Evolutionary conservation across 2,329 filamentous ascomycete species (phyloP), one percentile per base, ranked within the genome.

Genomic region (Xylogone sp.): DNA sequence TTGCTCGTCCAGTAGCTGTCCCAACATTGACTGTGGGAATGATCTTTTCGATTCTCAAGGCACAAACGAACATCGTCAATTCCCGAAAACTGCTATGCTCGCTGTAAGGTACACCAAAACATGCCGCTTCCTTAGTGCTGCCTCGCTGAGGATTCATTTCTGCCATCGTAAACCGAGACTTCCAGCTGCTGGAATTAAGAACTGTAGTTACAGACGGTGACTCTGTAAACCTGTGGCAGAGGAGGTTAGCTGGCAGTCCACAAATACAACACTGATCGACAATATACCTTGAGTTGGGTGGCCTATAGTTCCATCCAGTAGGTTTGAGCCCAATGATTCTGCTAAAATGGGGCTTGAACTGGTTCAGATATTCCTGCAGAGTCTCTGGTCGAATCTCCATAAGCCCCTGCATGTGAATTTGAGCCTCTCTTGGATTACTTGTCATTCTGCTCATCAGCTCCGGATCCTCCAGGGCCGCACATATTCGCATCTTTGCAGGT

Each of bases 341-440:
- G 13, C 84, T 84, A 68, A 97, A 99, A 59, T 90, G 84, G 6
- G 88, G 86, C 56, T 86, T 87, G 72, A 90, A 88, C 31, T 81
- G 78, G 61, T 86, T 82, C 5, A 97, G 80, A 63, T 99, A 99
- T 54, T 96, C 92, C 57, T 90, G 84, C 1, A 99, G 77, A 0
- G 93, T 96, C 59, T 97, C 92, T 29, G 91, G 85, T 21, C 91
- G 86, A 59, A 99, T 91, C 68, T 97, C 93, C 77, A 94, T 94
- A 9, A 99, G 77, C 62, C 88, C 91, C 61, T 96, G 95, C 92
- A 99, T 97, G 71, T 99, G 94, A 0, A 99, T 91, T 69, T 97
- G 93, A 0, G 94, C 94, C 61, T 90, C 88, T 20, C 80, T 73
- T 0, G 94, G 91, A 65, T 97, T 75, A 7, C 78, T 77, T 0